Evolutionary conservation across 2,329 filamentous ascomycete species (phyloP).

Genomic region (Pseudogymnoascus sp.): DNA sequence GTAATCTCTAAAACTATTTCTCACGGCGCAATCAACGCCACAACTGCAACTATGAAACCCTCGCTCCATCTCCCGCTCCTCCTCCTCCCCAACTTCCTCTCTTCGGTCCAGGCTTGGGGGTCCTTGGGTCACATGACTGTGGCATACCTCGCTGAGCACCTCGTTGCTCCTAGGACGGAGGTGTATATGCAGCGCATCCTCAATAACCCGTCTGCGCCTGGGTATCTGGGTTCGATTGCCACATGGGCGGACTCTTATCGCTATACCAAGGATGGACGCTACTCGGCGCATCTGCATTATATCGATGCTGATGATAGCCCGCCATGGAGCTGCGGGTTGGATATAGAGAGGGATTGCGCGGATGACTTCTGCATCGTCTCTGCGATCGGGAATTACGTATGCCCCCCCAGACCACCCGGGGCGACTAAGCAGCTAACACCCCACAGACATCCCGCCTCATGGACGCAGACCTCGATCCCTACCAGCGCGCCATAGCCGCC

Average conservation of each 20-base stretch:
- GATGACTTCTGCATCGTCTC: conserved; percentile 52
- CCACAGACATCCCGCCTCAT: conserved; percentile 47
- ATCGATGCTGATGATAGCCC: conserved; percentile 60
- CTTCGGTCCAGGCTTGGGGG: conserved; percentile 18
- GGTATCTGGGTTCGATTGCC: conserved; percentile 55
- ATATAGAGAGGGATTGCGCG: conserved; percentile 54
- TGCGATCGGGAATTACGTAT: conserved; percentile 26
- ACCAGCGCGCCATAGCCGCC: conserved; percentile 48
- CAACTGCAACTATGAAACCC: conserved; percentile 14
- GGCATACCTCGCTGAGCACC: conserved; percentile 52
- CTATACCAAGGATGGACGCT: conserved; percentile 55
- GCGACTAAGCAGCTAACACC: conserved; percentile 23
- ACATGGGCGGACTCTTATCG: conserved; percentile 58
- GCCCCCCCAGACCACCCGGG: conserved; percentile 3
- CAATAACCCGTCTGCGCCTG: conserved; percentile 38
- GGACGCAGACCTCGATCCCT: conserved; percentile 36
- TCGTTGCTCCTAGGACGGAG: conserved; percentile 49
- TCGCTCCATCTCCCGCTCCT: conserved; percentile 9
- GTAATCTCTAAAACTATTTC: neutral
- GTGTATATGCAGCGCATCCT: conserved; percentile 50
- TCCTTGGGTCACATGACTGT: conserved; percentile 57
- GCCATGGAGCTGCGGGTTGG: conserved; percentile 47
- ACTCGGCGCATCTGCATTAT: conserved; percentile 57
- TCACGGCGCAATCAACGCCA: neutral
- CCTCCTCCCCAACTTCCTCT: conserved; percentile 13